Base-by-base conservation (phyloP, 768 basidiomycete species). In the Leccinum olivaceopallidum region DNA sequence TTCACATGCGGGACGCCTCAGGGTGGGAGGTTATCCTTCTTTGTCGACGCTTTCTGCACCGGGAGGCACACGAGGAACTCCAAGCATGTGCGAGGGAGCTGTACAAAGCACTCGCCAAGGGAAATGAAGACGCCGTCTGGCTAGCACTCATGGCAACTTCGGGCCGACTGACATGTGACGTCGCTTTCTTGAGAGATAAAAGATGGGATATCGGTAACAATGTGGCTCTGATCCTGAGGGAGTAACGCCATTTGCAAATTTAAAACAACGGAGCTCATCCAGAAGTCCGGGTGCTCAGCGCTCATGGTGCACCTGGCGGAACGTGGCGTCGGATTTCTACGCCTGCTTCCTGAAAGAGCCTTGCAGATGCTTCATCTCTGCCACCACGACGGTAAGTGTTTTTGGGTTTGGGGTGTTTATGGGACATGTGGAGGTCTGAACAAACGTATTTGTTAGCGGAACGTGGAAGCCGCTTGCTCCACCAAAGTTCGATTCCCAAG, bases 91-190 rank as follows among this genome's bases (percentile, higher is more conserved):
- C 91, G 14, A 79, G 82, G 61, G 76, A 80, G 26, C 70, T 98
- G 55, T 97, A 90, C 72, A 60, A 69, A 4, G 83, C 82, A 18
- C 78, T 94, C 44, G 81, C 76, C 26, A 76, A 68, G 63, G 78
- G 83, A 24, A 92, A 97, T 67, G 80, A 81, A 24, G 95, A 98
- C 75, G 84, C 86, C 3, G 88, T 95, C 6, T 98, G 95, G 95
- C 70, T 95, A 53, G 85, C 81, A 7, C 75, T 98, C 60, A 73
- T 74, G 50, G 81, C 81, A 14, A 90, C 89, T 0, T 71, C 75
- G 44, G 80, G 79, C 4, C 71, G 74, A 26, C 59, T 79, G n/a
- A 69, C 76, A 47, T 71, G 78, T 44, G 70, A 77, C 18, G 75
- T 83, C 66, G 60, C 67, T 14, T 90, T 87, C 67, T 70, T 92